Evolutionary conservation across 306 rosid species (phyloP).

Genomic region (Castanea sativa): DNA sequence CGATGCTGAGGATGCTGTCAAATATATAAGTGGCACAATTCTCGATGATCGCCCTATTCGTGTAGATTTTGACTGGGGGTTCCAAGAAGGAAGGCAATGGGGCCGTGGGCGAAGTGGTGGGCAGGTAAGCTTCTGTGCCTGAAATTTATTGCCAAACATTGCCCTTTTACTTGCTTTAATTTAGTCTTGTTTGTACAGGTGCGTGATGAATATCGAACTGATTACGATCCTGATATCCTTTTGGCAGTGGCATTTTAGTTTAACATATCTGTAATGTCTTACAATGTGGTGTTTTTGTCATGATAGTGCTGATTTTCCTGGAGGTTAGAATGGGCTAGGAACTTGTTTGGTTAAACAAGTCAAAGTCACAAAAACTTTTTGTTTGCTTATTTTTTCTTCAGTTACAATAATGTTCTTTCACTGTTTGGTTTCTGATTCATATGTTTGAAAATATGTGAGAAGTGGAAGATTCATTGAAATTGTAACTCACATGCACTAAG

Average conservation of each 20-base stretch:
- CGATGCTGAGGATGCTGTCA: conserved; percentile 94
- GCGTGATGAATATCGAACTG: conserved; percentile 96
- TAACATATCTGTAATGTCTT: background rate
- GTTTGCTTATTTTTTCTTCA: background rate
- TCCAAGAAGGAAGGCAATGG: conserved; percentile 98
- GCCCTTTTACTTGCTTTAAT: conserved; percentile 16
- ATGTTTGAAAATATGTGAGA: background rate
- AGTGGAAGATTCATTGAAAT: background rate
- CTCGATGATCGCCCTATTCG: conserved; percentile 99
- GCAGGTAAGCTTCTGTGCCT: conserved; percentile 48
- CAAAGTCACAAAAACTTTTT: background rate
- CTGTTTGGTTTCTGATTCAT: background rate
- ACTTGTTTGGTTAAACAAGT: background rate
- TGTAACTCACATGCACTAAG: background rate
- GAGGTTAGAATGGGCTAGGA: background rate
- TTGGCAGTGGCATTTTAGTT: background rate
- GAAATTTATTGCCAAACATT: conserved; percentile 4
- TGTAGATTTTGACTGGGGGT: conserved; percentile 99
- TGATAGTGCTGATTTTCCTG: background rate
- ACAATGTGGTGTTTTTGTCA: background rate
- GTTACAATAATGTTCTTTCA: background rate
- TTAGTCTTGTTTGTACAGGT: conserved; percentile 51
- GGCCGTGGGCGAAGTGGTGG: conserved; percentile 99
- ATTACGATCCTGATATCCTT: conserved; percentile 99
- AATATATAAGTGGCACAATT: conserved; percentile 90